Evolutionary conservation across 805 yeast species (phyloP).

Genomic region (Candida sithepensis): DNA sequence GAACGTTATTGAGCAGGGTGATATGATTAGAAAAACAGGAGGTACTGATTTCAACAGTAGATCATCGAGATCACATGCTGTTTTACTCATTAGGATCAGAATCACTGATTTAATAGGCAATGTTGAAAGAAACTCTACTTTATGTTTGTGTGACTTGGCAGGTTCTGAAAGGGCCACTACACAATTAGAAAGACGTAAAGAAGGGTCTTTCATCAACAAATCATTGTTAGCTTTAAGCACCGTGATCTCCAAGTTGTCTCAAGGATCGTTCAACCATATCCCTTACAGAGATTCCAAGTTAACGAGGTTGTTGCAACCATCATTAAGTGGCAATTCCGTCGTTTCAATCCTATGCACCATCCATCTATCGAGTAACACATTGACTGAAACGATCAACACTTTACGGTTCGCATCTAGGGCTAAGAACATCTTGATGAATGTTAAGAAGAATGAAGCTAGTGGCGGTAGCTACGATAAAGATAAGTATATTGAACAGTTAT

Average conservation of each 20-base stretch:
- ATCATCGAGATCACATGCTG: conserved; percentile 90
- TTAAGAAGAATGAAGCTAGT: conserved; percentile 47
- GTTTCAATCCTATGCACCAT: conserved; percentile 87
- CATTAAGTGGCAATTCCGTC: conserved; percentile 80
- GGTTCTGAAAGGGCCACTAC: conserved; percentile 91
- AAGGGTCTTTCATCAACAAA: conserved; percentile 90
- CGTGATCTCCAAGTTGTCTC: conserved; percentile 74
- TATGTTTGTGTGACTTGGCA: conserved; percentile 90
- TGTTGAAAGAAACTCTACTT: conserved; percentile 46
- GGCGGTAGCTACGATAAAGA: conserved; percentile 38
- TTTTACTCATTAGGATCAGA: conserved; percentile 63
- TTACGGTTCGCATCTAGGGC: conserved; percentile 92
- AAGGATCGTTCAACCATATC: conserved; percentile 48
- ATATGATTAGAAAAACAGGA: conserved; percentile 70
- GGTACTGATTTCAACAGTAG: conserved; percentile 87
- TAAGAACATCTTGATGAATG: conserved; percentile 73
- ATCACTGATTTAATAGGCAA: conserved; percentile 39
- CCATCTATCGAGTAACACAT: conserved; percentile 55
- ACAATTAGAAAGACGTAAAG: conserved; percentile 79
- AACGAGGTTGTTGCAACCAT: conserved; percentile 87
- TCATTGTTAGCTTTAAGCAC: conserved; percentile 87
- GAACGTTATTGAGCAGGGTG: conserved; percentile 62
- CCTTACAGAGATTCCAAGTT: conserved; percentile 93
- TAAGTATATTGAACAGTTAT: conserved; percentile 52
- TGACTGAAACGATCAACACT: conserved; percentile 83